Conservation (phyloP, 164 flowering plant species). For the Stephania cephalantha region DNA sequence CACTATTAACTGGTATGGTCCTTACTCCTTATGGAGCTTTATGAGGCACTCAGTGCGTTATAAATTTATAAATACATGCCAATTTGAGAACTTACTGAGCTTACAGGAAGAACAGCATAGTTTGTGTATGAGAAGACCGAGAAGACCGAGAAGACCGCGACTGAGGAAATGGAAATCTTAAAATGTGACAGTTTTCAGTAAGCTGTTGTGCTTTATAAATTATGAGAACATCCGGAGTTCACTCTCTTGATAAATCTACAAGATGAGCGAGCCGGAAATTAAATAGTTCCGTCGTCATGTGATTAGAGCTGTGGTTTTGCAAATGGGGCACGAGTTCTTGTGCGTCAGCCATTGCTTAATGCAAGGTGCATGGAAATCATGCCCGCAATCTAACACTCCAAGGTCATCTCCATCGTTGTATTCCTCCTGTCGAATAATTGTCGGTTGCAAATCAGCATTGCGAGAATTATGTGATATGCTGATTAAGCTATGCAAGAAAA, state of each 20-base stretch:
- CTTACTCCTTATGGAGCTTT: too few species aligned
- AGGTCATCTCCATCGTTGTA: conserved; percentile 62
- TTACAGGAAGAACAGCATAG: too few species aligned
- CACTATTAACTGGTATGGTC: too few species aligned
- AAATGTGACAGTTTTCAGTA: background rate
- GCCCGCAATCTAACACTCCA: conserved; percentile 76
- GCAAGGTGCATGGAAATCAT: conserved; percentile 63
- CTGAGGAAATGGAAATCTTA: background rate
- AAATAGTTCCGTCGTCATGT: conserved; percentile 9
- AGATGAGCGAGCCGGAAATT: background rate
- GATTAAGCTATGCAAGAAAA: background rate
- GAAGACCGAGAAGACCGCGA: too few species aligned
- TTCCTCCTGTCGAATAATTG: conserved; percentile 53
- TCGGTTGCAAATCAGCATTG: background rate
- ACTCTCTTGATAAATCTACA: background rate
- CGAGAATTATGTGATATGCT: background rate
- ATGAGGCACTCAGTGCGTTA: too few species aligned
- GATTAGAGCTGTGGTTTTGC: conserved; percentile 64
- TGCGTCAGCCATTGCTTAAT: conserved; percentile 68
- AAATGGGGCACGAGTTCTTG: conserved; percentile 83
- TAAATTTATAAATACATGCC: too few species aligned
- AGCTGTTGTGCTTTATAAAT: background rate
- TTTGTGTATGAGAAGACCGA: too few species aligned
- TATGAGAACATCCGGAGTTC: background rate
- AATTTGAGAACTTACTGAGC: too few species aligned